Conservation (phyloP, 352 stramenopile genomes). For the Globisporangium nodosum region DNA sequence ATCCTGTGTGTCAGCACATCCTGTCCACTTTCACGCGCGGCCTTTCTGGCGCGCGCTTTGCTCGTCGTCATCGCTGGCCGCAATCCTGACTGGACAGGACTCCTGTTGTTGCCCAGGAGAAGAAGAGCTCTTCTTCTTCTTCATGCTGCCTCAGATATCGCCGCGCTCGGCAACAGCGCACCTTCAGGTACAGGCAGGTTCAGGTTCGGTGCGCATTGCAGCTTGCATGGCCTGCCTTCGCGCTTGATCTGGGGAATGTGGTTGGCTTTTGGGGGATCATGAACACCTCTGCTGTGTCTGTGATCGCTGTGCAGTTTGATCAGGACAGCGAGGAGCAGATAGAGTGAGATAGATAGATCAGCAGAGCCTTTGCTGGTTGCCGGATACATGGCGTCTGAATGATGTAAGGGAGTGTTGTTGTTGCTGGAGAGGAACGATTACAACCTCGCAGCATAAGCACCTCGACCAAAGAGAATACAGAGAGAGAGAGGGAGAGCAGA, state of each 20-base stretch:
- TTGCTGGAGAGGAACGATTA: not conserved
- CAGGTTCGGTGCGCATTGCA: no score
- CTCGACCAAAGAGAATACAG: not conserved
- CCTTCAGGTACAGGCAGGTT: no score
- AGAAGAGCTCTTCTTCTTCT: no score
- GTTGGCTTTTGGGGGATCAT: no score
- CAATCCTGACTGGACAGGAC: not conserved
- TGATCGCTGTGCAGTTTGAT: not conserved
- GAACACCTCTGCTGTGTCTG: no score
- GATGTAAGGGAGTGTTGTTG: not conserved
- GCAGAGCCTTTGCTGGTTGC: not conserved
- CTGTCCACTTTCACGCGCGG: not conserved
- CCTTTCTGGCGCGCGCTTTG: not conserved
- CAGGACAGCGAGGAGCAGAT: not conserved
- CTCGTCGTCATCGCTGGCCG: not conserved
- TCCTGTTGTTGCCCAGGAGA: no score
- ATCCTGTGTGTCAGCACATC: not conserved
- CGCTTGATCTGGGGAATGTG: no score
- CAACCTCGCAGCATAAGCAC: not conserved
- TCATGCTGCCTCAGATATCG: no score
- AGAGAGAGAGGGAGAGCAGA: not conserved
- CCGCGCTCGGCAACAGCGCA: no score
- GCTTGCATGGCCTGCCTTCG: no score
- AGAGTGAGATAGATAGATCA: not conserved
- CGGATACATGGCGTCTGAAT: not conserved